Conservation (phyloP, 176 grass and related monocot genomes). For the Oryza australiensis region DNA sequence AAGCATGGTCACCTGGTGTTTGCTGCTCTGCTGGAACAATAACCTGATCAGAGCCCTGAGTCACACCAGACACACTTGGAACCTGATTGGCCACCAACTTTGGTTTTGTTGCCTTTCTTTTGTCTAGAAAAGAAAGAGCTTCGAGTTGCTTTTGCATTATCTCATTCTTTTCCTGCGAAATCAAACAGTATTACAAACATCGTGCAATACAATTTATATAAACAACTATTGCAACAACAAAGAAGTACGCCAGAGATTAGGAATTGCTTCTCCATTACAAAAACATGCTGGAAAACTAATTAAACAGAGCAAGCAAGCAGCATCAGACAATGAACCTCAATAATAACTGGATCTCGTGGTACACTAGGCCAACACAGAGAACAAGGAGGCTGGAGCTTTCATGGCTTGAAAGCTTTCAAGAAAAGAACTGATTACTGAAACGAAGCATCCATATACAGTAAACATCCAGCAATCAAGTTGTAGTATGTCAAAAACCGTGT, state of each 20-base stretch:
- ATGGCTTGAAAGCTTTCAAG: neutral
- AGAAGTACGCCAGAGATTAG: neutral
- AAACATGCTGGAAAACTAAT: neutral
- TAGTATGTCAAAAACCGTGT: neutral
- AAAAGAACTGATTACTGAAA: neutral
- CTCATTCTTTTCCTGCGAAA: constrained; percentile 76
- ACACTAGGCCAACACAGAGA: constrained; percentile 6
- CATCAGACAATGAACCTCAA: neutral
- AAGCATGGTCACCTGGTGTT: constrained; percentile 53
- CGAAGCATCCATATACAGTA: neutral
- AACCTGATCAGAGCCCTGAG: constrained; percentile 46
- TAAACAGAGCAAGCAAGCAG: neutral
- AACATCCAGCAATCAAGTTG: neutral
- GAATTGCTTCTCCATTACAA: neutral
- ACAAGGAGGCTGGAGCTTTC: neutral
- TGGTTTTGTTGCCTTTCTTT: constrained; percentile 78
- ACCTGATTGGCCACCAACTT: constrained; percentile 53
- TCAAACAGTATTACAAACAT: neutral
- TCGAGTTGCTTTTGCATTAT: constrained; percentile 82
- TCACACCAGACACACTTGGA: constrained; percentile 45
- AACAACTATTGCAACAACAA: constrained; percentile 1
- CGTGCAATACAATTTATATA: neutral
- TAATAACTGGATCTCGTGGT: neutral
- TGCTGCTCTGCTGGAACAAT: constrained; percentile 44
- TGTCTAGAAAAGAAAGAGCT: constrained; percentile 86